Conservation (phyloP, 192 early-diverging fungal species). For the Phycomyces blakesleeanus region DNA sequence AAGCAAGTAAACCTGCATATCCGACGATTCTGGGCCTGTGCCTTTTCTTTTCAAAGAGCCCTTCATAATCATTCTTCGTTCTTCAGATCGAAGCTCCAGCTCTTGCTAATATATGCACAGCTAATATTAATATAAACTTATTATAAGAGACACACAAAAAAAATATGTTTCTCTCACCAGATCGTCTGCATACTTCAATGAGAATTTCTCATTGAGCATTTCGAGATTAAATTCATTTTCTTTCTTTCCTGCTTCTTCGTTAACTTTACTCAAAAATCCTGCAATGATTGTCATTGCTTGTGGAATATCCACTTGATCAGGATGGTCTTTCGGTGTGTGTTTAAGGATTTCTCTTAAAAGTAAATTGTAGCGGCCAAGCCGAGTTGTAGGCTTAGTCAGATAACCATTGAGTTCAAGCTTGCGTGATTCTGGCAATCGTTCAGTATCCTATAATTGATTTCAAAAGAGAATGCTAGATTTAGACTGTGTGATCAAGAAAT, state of each 20-base stretch:
- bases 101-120: slow-evolving; percentile 46
- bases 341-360: slow-evolving; percentile 80
- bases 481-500: neutral
- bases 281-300: slow-evolving; percentile 68
- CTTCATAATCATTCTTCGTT: slow-evolving; percentile 71
- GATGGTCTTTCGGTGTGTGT: slow-evolving; percentile 73
- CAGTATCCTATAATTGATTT: slow-evolving; percentile 7
- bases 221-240: slow-evolving; percentile 85
- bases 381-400: slow-evolving; percentile 80
- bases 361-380: slow-evolving; percentile 82
- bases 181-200: slow-evolving; percentile 38
- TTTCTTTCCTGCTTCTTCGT: slow-evolving; percentile 82
- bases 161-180: too few relatives aligned
- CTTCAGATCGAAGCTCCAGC: slow-evolving; percentile 66
- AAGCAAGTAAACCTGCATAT: slow-evolving; percentile 77
- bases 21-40: slow-evolving; percentile 56
- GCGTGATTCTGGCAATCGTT: slow-evolving; percentile 72
- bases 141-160: too few relatives aligned
- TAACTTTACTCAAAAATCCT: slow-evolving; percentile 75
- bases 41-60: slow-evolving; percentile 67
- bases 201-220: slow-evolving; percentile 66
- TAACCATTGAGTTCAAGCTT: slow-evolving; percentile 86
- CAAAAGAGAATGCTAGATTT: neutral
- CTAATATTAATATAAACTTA: neutral
- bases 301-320: slow-evolving; percentile 71